These are phyloP conservation scores for Thinopyrum elongatum DNA, from an alignment of 176 grass and related monocot species.

Conservation along the genomic window DNA sequence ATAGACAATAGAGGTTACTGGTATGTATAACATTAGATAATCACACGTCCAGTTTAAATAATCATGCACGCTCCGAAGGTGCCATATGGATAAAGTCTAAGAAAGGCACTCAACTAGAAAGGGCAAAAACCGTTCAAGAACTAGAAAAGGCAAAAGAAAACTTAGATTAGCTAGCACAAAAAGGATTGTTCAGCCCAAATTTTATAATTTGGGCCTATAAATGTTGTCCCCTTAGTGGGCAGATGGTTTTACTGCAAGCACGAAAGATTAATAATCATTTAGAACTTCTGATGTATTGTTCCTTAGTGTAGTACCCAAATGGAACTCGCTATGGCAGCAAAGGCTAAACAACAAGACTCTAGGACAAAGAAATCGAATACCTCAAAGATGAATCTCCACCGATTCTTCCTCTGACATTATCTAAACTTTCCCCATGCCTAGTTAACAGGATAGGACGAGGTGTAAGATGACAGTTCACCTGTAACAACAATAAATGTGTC, in stretches of 20 bases:
- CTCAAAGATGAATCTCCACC: constrained; percentile 94
- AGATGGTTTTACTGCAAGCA: background rate
- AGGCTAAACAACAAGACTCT: constrained; percentile 13
- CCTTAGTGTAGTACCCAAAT: background rate
- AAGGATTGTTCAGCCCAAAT: background rate
- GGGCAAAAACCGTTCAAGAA: background rate
- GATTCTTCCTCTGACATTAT: constrained; percentile 91
- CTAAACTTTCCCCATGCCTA: constrained; percentile 92
- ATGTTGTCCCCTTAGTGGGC: background rate
- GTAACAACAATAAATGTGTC: constrained; percentile 32
- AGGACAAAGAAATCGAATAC: constrained; percentile 46
- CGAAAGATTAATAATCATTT: background rate
- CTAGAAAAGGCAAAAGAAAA: background rate
- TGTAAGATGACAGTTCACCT: constrained; percentile 98
- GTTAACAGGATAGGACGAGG: constrained; percentile 97
- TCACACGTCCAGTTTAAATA: background rate
- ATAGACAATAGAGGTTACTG: constrained; percentile 5
- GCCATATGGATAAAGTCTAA: background rate
- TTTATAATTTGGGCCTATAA: background rate
- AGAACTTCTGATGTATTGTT: background rate
- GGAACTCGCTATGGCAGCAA: background rate
- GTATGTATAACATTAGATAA: constrained; percentile 4
- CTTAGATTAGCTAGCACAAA: background rate
- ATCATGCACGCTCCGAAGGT: background rate
- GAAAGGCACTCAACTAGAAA: background rate